phyloP scores from a whole-genome alignment of 768 basidiomycete genomes.

The Collybia mongolica region DNA sequence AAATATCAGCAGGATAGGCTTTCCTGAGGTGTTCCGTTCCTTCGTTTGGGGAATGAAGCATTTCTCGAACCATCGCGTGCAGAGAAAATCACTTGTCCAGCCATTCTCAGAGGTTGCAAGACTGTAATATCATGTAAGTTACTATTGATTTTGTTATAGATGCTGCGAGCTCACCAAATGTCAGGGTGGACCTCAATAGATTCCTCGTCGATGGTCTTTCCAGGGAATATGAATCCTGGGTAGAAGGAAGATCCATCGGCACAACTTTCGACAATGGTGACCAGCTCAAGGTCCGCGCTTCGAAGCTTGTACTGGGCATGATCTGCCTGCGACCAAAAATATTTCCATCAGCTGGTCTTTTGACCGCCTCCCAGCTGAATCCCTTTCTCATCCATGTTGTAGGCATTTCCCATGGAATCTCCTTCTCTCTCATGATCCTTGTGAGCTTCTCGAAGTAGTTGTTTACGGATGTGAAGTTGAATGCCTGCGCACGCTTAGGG shows the following conservation, averaged over 20 bases:
- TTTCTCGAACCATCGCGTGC: constrained; percentile 32
- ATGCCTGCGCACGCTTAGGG: too few species aligned
- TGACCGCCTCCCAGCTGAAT: not conserved
- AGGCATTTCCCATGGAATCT: not conserved
- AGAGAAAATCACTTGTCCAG: constrained; percentile 35
- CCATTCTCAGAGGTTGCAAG: constrained; percentile 33
- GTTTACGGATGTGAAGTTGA: too few species aligned
- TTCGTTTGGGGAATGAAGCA: constrained; percentile 33
- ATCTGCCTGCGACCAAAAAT: too few species aligned
- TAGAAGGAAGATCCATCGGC: not conserved
- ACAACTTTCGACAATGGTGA: not conserved
- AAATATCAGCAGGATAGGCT: constrained; percentile 33
- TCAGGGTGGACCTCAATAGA: not conserved
- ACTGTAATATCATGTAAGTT: constrained; percentile 12
- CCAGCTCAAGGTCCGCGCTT: not conserved
- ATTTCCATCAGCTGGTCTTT: not conserved
- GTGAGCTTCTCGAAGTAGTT: too few species aligned
- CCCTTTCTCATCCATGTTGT: constrained; percentile 1
- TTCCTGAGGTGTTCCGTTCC: constrained; percentile 19
- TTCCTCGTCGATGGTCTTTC: not conserved
- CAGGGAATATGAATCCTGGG: constrained; percentile 2
- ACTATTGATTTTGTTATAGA: not conserved
- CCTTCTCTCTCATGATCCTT: not conserved
- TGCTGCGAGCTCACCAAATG: not conserved
- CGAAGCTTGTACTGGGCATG: too few species aligned